Base-by-base conservation (phyloP, 805 yeast genomes). In the Priceomyces carsonii region DNA sequence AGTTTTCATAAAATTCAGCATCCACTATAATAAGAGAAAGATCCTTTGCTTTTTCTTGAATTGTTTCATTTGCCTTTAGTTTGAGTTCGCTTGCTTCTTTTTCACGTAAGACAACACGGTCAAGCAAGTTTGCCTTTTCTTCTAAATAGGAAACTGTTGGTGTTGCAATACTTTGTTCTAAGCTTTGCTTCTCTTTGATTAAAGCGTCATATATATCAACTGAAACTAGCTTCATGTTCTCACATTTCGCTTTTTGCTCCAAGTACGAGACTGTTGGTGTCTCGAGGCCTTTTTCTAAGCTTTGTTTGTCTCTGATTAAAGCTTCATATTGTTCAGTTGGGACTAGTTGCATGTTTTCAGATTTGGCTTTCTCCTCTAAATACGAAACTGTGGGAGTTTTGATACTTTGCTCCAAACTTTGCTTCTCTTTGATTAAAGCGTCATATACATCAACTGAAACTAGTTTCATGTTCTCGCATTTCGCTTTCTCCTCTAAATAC, bases 311-410 rank as follows among this genome's bases (percentile, higher is more conserved):
- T 26, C 26, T 19, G 13, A 26, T 26, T 29, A 67, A 49, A 20
- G 61, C 57, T 16, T 65, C 67, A 31, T 62, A 60, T 27, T 54
- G 53, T 10, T 48, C 51, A n/a, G 39, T 30, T 2, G 45, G 39
- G 1, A 57, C 37, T 15, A 55, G 44, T 34, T 42, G 43, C 55
- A 50, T 43, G 18, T 47, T 42, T 8, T 20, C 36, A 13, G 26
- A 22, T 3, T 32, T 18, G 6, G 53, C 57, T 25, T 43, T 48
- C 8, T 37, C 31, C 22, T 50, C 49, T 24, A 54, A 36, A n/a
- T n/a, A n/a, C n/a, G n/a, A n/a, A n/a, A n/a, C n/a, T n/a, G n/a
- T n/a, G n/a, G n/a, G n/a, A n/a, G n/a, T n/a, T n/a, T n/a, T n/a
- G n/a, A n/a, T n/a, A n/a, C n/a, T n/a, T n/a, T n/a, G n/a, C n/a